phyloP scores from a whole-genome alignment of 2,329 filamentous ascomycete genomes.

The Botryotinia globosa region DNA sequence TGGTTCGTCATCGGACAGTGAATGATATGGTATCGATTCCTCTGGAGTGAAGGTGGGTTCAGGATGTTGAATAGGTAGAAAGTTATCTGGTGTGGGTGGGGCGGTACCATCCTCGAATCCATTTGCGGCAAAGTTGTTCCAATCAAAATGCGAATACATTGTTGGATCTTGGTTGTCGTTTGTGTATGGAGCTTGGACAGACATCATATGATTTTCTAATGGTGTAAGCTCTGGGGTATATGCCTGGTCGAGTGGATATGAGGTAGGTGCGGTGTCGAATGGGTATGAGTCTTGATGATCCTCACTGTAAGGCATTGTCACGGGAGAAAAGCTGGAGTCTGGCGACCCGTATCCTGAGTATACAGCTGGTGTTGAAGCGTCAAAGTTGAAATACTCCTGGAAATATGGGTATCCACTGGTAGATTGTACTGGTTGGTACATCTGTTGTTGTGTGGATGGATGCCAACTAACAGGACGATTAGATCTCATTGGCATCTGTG shows the following conservation, averaged over 20 bases:
- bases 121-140: constrained; percentile 48
- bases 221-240: constrained; percentile 22
- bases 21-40: constrained; percentile 49
- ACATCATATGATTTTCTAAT: constrained; percentile 11
- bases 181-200: constrained; percentile 23
- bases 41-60: constrained; percentile 48
- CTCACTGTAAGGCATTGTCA: constrained; percentile 46
- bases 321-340: constrained; percentile 52
- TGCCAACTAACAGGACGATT: constrained; percentile 74
- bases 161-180: constrained; percentile 29
- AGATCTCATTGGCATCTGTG: constrained; percentile 37
- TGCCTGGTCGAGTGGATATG: constrained; percentile 25
- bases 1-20: constrained; percentile 53
- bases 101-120: constrained; percentile 48
- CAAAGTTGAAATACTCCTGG: constrained; percentile 28
- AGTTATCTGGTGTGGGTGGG: constrained; percentile 59
- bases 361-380: constrained; percentile 45
- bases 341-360: constrained; percentile 61
- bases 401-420: constrained; percentile 42
- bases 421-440: constrained; percentile 40
- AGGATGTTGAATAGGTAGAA: constrained; percentile 51
- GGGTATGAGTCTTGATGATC: constrained; percentile 27
- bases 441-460: constrained; percentile 53
- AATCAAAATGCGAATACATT: constrained; percentile 41
- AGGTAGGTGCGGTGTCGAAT: constrained; percentile 19